Base-by-base conservation (phyloP, 441 rosid genomes). In the Populus hybrid region DNA sequence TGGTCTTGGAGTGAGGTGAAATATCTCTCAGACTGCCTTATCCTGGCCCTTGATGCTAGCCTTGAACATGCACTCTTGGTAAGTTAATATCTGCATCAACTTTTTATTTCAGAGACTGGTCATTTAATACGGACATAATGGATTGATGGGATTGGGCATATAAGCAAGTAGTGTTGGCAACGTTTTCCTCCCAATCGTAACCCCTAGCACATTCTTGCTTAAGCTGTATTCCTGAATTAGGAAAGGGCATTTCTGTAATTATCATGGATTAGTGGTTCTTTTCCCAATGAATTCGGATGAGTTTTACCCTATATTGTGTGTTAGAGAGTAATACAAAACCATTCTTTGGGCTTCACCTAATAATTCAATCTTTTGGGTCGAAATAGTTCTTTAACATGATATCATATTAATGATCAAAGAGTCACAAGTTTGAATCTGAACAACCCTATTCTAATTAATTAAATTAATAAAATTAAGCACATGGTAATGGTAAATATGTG, bases 1-100 rank as follows among this genome's bases (percentile, higher is more conserved):
- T 97, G 98, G 98, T 91, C 98, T 72, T 97, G 99, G 99, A 77
- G 77, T 65, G 95, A 91, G 80, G 94, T 92, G 81, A 94, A 94
- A 87, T 82, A 80, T 87, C 94, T 94, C 67, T 92, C 99, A 30
- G 32, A 30, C 32, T 30, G 32, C 32, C 32, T 30, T 30, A 30
- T 30, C 32, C 32, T 30, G 32, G 32, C 32, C 32, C 32, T 30
- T 30, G 32, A 30, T 30, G 32, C 32, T 30, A 30, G 32, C 32
- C 32, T 30, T 30, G 32, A 30, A 30, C 32, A 30, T 30, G 32
- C 32, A 30, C 32, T 30, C 32, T 30, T 30, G 32, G 32, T 30
- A 30, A 30, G 32, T 30, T 30, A 30, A 30, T 66, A 85, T 46
- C 63, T 75, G 7, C 69, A 2, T 42, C 30, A 42, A 11, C 19